Evolutionary conservation across 768 basidiomycete species (phyloP).

Genomic region (Suillus clintonianus): DNA sequence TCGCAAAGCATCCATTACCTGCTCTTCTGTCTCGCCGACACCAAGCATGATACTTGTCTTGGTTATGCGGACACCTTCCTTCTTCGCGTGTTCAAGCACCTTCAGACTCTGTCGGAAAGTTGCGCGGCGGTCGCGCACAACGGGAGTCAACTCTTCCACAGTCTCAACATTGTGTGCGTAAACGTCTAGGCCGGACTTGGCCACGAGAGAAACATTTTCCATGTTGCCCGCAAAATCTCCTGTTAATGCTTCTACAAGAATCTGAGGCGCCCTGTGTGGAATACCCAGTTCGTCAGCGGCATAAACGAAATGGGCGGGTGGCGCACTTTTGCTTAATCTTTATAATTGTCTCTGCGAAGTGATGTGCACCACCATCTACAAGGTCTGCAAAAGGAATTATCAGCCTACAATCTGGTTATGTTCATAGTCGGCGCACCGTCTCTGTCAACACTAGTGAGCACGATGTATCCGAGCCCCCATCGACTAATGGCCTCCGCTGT

Average conservation of each 20-base stretch:
- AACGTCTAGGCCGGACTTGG: conserved; percentile 92
- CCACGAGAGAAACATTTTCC: conserved; percentile 77
- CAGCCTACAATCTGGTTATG: too few species aligned
- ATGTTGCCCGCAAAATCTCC: conserved; percentile 88
- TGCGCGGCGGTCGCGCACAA: conserved; percentile 92
- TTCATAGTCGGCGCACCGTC: conserved; percentile 64
- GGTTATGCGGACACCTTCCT: conserved; percentile 81
- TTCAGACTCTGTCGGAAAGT: conserved; percentile 83
- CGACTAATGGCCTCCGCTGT: conserved; percentile 97
- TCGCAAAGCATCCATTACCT: conserved; percentile 79
- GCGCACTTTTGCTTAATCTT: conserved; percentile 94
- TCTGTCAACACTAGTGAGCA: conserved; percentile 93
- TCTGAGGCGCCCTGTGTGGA: conserved; percentile 78
- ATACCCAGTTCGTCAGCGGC: background rate
- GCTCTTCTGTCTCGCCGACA: conserved; percentile 85
- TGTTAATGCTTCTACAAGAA: conserved; percentile 94
- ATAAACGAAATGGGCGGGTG: background rate
- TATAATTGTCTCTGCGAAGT: conserved; percentile 93
- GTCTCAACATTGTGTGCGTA: conserved; percentile 99
- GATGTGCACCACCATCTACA: conserved; percentile 85
- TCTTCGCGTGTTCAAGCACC: conserved; percentile 83
- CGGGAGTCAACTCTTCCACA: conserved; percentile 90
- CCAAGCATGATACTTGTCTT: conserved; percentile 99
- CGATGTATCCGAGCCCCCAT: conserved; percentile 98
- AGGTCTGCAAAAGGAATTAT: conserved; percentile 62